Percentiles rank a stretch among this genome's conserved stretches.
phyloP scores from a whole-genome alignment of 1,284 basidiomycete species.

The Lentinus polychrous region DNA sequence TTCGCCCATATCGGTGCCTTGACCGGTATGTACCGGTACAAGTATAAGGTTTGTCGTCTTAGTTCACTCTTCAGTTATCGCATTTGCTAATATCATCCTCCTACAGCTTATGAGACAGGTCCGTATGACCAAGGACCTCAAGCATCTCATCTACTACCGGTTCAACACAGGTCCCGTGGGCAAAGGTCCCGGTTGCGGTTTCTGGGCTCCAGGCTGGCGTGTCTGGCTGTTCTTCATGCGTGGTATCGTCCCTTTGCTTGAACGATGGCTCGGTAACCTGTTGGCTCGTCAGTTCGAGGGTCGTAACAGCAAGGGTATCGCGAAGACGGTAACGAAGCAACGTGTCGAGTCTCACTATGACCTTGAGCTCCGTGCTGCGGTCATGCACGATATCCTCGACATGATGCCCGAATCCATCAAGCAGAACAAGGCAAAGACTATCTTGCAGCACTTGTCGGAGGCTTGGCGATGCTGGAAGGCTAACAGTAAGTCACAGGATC shows the following conservation, averaged over 20 bases:
- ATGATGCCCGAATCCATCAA: constrained; percentile 99
- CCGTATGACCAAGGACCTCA: constrained; percentile 98
- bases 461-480: constrained; percentile 99
- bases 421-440: constrained; percentile 98
- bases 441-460: constrained; percentile 94
- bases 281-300: constrained; percentile 98
- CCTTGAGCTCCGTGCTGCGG: constrained; percentile 93
- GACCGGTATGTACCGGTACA: constrained; percentile 99
- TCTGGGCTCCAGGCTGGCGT: constrained; percentile 99
- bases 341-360: constrained; percentile 99
- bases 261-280: constrained; percentile 96
- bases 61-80: background rate
- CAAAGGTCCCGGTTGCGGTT: constrained; percentile 98
- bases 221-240: constrained; percentile 99
- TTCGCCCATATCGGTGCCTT: constrained; percentile 97
- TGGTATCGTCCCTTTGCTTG: constrained; percentile 95
- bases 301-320: constrained; percentile 92
- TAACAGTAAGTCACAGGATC: constrained; percentile 61
- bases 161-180: constrained; percentile 99
- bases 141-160: constrained; percentile 95
- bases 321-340: constrained; percentile 98
- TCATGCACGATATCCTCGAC: constrained; percentile 99
- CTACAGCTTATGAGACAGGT: constrained; percentile 94
- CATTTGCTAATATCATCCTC: constrained; percentile 5
- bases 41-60: constrained; percentile 75